Evolutionary conservation across 2,329 filamentous ascomycete species (phyloP), one percentile per base, ranked within the genome.

Genomic region (Huntiella decipiens): DNA sequence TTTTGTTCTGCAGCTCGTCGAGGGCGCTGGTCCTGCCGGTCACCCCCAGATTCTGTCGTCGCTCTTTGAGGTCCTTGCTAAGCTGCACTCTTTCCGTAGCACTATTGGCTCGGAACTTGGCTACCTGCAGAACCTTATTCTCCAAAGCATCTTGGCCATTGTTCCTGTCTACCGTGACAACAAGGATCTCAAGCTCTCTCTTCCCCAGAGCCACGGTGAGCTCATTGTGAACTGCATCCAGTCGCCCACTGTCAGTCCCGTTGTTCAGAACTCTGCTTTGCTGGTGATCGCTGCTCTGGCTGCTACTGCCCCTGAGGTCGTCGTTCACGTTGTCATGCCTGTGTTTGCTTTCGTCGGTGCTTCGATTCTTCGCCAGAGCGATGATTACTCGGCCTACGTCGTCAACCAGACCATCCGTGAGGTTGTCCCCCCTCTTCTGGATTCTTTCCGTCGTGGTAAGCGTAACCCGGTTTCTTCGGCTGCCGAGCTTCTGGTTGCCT

Each of bases 271-370:
- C 57, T 78, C 81, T 4, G 87, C 91, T 3, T 68, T 98, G 11
- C 73, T 96, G 6, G 68, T 98, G 19, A 83, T 96, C 48, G 86
- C 88, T 17, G 81, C 78, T 47, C 68, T 98, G 36, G 88, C 91
- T 16, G 80, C 80, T 35, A 82, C 87, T 53, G 84, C 85, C 0
- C 91, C 92, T 0, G 87, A 94, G 58, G 66, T 93, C 41, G 84
- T 98, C 3, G 70, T 98, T 48, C 88, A 98, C 62, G 95, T 86
- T 54, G 84, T 98, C 45, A 98, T 98, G 91, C 91, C 91, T 10
- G 88, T 98, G 44, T 98, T 98, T 63, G 96, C 91, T 0, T 95
- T 96, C 58, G 95, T 96, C 79, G 86, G 88, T 37, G 82, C 80
- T 38, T 94, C 84, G 3, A 79, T 95, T 15, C 71, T 98, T 43